Evolutionary conservation across 768 basidiomycete genomes (phyloP), one percentile per base, ranked within the genome.

Genomic region (Lactarius evosmus): DNA sequence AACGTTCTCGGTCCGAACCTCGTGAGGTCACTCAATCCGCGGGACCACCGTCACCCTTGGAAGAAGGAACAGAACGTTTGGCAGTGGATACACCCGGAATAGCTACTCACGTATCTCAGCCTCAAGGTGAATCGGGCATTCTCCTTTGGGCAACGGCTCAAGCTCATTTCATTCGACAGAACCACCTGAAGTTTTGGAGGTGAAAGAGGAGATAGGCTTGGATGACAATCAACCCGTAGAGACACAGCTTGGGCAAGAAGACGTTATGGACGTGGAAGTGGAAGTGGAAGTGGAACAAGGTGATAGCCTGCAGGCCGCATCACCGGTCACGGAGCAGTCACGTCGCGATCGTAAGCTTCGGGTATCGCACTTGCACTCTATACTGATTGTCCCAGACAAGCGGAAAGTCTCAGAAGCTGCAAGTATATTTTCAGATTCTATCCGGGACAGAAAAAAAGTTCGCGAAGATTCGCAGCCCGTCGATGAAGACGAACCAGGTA

Each of bases 381-480:
- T 56, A n/a, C n/a, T 34, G 19, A 38, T 30, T 65, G 30, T 36
- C 62, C n/a, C 70, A 86, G 87, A 79, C 34, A 90, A 90, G 75
- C 84, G 88, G 30, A 88, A 88, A 69, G 82, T 82, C 2, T 84
- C 83, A 4, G 78, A 83, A 49, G 68, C 78, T 19, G 86, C 84
- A 61, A 74, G 71, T n/a, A 64, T 74, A 16, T 80, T 69, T 41
- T 70, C 72, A 4, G 82, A 69, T 74, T 78, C 51, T 14, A 76
- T 76, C 19, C 80, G 81, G 25, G 84, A 85, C 19, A 79, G 74
- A 61, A 89, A 89, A 73, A 79, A 84, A 49, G 55, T 72, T 4
- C 78, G 88, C n/a, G 88, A 88, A 68, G 86, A 86, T 30, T 89
- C 87, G 0, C 86, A 87, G 69, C 82, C 84, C 11, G 77, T 77